Percentiles rank a stretch among this genome's conserved stretches.
Conservation (phyloP, 2,329 filamentous ascomycete genomes). For the Fusarium sarcochroum region DNA sequence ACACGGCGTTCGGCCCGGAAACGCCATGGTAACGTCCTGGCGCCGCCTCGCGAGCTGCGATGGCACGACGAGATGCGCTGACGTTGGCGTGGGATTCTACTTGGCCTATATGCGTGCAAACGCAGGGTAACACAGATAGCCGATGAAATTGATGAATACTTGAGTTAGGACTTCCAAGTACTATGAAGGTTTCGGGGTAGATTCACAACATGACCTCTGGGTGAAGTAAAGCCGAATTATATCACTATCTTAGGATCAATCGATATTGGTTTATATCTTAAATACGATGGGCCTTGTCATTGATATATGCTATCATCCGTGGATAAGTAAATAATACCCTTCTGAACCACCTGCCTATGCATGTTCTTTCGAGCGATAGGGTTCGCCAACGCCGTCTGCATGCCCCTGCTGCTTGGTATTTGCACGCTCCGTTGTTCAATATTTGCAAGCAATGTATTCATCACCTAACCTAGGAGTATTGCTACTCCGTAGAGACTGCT, state of each 20-base stretch:
- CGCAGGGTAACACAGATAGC: constrained; percentile 41
- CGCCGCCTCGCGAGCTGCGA: constrained; percentile 36
- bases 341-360: too few relatives aligned
- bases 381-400: background rate
- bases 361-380: background rate
- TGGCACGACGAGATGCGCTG: constrained; percentile 34
- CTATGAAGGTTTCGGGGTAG: too few relatives aligned
- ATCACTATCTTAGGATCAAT: too few relatives aligned
- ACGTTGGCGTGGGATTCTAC: constrained; percentile 32
- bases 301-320: too few relatives aligned
- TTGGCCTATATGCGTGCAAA: constrained; percentile 34
- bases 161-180: background rate
- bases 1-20: constrained; percentile 38
- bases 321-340: too few relatives aligned
- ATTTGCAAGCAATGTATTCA: background rate
- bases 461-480: constrained; percentile 12
- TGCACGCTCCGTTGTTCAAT: background rate
- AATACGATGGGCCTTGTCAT: too few relatives aligned
- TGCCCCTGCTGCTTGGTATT: background rate
- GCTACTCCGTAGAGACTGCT: constrained; percentile 39
- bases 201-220: too few relatives aligned
- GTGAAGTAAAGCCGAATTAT: too few relatives aligned
- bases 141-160: constrained; percentile 48
- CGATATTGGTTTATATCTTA: too few relatives aligned
- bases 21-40: constrained; percentile 36